Base-by-base conservation (phyloP, 2,329 filamentous ascomycete genomes). In the Thyridium curvatum region DNA sequence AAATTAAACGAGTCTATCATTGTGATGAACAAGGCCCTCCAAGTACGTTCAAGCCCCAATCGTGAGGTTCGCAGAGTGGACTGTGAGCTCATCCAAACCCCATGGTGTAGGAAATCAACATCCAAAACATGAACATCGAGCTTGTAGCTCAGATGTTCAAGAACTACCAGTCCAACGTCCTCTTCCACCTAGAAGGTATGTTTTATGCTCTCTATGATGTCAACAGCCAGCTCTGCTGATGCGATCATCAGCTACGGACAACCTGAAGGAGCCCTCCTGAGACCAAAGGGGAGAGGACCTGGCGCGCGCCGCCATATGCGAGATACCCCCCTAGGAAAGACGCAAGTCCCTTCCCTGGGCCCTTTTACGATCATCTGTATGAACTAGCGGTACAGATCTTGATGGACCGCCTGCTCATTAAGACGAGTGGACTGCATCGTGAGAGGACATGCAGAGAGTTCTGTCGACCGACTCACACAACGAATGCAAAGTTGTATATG, bases 131-230 rank as follows among this genome's bases (percentile, higher is more conserved):
- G 89, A 94, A 98, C 57, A 88, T 96, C 29, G 93, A 97, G 66
- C 75, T 97, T 3, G 93, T 97, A 5, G 90, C 91, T 1, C 91
- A 97, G 59, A 98, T 98, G 93, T 98, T 97, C 72, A 96, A 97
- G 69, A 98, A 97, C 65, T 98, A 98, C 60, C 90, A 96, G 61
- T 95, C 89, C 10, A 98, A 97, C 53, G 91, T 97, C 12, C 69
- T 97, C 6, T 97, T 98, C 60, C 93, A 98, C 54, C 74, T 98
- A 6, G 93, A 97, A 80, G 93, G 93, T 94, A 70, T 30, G 32
- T 37, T 12, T n/a, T 18, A 15, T 29, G 4, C 12, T 10, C 13
- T n/a, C 15, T 6, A 16, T 16, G 6, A 5, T 16, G 8, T 8
- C 13, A 12, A 32, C 12, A 16, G 6, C 5, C 5, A 7, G 13